These are phyloP conservation scores for Cetradonia linearis DNA, from an alignment of 495 filamentous ascomycete species.

Conservation along the genomic window DNA sequence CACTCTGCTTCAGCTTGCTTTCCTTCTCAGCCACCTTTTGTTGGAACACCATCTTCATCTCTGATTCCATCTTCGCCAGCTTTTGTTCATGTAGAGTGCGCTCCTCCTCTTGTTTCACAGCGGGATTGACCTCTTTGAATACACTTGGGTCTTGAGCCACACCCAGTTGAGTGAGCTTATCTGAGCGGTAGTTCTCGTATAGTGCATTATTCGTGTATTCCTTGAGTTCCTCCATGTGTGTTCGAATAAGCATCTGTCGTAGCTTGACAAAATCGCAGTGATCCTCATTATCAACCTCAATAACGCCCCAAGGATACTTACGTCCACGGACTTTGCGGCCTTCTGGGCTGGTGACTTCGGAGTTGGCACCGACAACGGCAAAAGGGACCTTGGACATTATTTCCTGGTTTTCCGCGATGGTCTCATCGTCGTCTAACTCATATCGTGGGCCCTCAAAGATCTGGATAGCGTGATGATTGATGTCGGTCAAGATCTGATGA, in stretches of 20 bases:
- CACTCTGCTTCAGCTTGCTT: slow-evolving; percentile 97
- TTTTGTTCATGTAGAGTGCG: slow-evolving; percentile 97
- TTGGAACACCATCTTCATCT: slow-evolving; percentile 99
- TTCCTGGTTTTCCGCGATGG: slow-evolving; percentile 98
- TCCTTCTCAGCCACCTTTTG: slow-evolving; percentile 99
- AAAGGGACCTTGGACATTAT: slow-evolving; percentile 99
- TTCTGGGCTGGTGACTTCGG: slow-evolving; percentile 80
- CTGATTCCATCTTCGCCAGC: slow-evolving; percentile 98
- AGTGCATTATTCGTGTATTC: slow-evolving; percentile 98
- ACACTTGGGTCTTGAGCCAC: slow-evolving; percentile 96
- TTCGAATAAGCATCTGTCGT: slow-evolving; percentile 98
- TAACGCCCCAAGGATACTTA: slow-evolving; percentile 95
- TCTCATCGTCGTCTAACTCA: slow-evolving; percentile 97
- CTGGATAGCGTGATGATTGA: slow-evolving; percentile 89
- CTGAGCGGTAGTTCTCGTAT: slow-evolving; percentile 98
- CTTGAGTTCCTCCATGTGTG: slow-evolving; percentile 99
- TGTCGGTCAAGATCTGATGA: slow-evolving; percentile 85
- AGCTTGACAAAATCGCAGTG: slow-evolving; percentile 99
- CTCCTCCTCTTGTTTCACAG: slow-evolving; percentile 99
- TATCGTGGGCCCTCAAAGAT: slow-evolving; percentile 99
- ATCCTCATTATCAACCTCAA: slow-evolving; percentile 99
- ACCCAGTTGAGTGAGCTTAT: slow-evolving; percentile 97
- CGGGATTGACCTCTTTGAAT: slow-evolving; percentile 99
- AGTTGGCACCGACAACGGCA: slow-evolving; percentile 92
- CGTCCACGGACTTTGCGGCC: slow-evolving; percentile 94